Evolutionary conservation across 2,329 filamentous ascomycete species (phyloP), one percentile per base, ranked within the genome.

Genomic region (Aureobasidium musti): DNA sequence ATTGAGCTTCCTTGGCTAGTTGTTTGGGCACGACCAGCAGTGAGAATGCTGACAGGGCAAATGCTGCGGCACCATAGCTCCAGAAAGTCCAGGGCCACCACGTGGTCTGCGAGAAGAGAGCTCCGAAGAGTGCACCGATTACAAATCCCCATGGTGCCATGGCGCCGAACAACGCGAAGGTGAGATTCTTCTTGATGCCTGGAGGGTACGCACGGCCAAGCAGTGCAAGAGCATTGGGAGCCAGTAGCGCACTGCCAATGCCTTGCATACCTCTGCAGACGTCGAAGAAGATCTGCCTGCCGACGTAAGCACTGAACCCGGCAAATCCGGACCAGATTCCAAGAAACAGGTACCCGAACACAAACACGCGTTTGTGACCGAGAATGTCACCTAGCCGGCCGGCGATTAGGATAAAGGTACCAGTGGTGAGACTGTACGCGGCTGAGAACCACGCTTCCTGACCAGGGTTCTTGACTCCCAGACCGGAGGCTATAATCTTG

Each of bases 321-420:
- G 76, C 76, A 56, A 80, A 72, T 21, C 76, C 70, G 39, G 77
- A 79, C 78, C 78, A 81, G 10, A 79, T 67, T 8, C 73, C 77
- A 17, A 78, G 75, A 72, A 77, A 80, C 26, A 72, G 69, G 65
- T 77, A 80, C 1, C 79, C 79, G 52, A 79, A 73, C 30, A 76
- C 72, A 28, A 80, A 75, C 68, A 81, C 73, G 8, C 74, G 73
- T 69, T 79, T 80, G 74, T 81, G 77, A 6, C 79, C 79, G 33
- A 80, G 74, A 11, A 79, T 74, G 65, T 81, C 79, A n/a, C 79
- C 79, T 11, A 80, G 69, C n/a, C 79, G 74, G 13, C 80, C 79
- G 13, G 77, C 77, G 39, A 80, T 77, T 43, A 81, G 74, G 67
- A 82, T 81, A 69, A 81, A 80, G 4, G 78, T 80, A 28, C 79